phyloP scores from a whole-genome alignment of 495 filamentous ascomycete genomes.

The Xylaria bambusicola region DNA sequence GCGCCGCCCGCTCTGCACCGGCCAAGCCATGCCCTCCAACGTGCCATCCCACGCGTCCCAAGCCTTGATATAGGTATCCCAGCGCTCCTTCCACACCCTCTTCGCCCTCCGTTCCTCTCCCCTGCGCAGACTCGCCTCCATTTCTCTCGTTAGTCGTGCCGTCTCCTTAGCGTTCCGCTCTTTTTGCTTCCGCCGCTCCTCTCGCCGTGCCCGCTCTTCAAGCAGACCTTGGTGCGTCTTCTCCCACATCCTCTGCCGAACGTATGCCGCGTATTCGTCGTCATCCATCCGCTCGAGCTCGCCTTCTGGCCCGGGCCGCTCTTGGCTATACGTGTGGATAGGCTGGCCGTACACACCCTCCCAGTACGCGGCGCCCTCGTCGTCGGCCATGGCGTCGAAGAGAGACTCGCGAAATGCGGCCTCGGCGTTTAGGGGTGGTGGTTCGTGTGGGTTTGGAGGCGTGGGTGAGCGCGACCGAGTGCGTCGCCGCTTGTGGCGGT shows the following conservation, averaged over 20 bases:
- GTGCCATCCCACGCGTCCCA: constrained; percentile 60
- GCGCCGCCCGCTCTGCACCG: constrained; percentile 62
- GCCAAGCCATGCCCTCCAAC: constrained; percentile 69
- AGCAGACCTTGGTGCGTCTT: constrained; percentile 69
- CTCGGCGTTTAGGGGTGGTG: constrained; percentile 60
- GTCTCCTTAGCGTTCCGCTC: constrained; percentile 48
- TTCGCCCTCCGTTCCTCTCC: constrained; percentile 44
- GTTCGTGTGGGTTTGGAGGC: constrained; percentile 50
- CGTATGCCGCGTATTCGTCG: constrained; percentile 84
- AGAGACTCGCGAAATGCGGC: constrained; percentile 91
- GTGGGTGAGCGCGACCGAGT: constrained; percentile 33
- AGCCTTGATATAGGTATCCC: constrained; percentile 62
- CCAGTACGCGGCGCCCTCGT: constrained; percentile 96
- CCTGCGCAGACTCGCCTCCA: constrained; percentile 51
- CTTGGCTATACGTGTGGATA: constrained; percentile 52
- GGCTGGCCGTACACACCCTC: constrained; percentile 93
- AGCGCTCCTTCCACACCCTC: constrained; percentile 47
- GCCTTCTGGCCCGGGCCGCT: constrained; percentile 40
- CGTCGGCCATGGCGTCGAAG: constrained; percentile 97
- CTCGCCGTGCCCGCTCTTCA: constrained; percentile 53
- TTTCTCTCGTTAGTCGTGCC: constrained; percentile 49
- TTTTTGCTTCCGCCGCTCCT: constrained; percentile 42
- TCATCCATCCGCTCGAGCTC: constrained; percentile 85
- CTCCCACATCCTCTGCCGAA: constrained; percentile 91
- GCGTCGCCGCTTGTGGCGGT: constrained; percentile 32